These are phyloP conservation scores for Papiliotrema laurentii DNA, from an alignment of 1,284 basidiomycete species.

Conservation along the genomic window DNA sequence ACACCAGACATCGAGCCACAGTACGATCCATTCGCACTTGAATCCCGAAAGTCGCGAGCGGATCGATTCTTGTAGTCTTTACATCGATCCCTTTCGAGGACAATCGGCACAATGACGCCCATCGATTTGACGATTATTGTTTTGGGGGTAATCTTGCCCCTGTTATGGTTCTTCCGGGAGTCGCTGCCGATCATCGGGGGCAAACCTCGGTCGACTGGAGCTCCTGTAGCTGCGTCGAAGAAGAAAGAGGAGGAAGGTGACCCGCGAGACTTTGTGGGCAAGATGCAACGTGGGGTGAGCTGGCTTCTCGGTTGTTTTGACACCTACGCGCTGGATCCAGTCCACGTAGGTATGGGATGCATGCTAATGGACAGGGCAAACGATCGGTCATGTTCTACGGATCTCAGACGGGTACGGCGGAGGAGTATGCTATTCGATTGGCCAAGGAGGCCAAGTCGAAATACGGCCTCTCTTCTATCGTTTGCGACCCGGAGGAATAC, in stretches of 20 bases:
- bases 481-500: slow-evolving; percentile 95
- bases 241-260: slow-evolving; percentile 64
- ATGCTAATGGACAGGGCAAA: slow-evolving; percentile 64
- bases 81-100: too few relatives aligned
- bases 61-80: too few relatives aligned
- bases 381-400: slow-evolving; percentile 93
- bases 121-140: slow-evolving; percentile 39
- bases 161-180: slow-evolving; percentile 42
- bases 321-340: too few relatives aligned
- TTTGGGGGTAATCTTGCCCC: slow-evolving; percentile 38
- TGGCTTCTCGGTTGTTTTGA: too few relatives aligned
- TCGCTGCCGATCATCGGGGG: slow-evolving; percentile 43
- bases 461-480: slow-evolving; percentile 85
- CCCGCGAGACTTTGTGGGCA: slow-evolving; percentile 80
- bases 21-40: too few relatives aligned
- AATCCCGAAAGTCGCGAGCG: too few relatives aligned
- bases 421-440: slow-evolving; percentile 89
- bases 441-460: slow-evolving; percentile 92
- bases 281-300: slow-evolving; percentile 84
- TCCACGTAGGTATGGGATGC: too few relatives aligned
- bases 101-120: slow-evolving; percentile 37
- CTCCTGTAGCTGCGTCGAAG: slow-evolving; percentile 27
- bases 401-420: slow-evolving; percentile 93
- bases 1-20: too few relatives aligned
- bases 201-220: slow-evolving; percentile 10